Conservation (phyloP, 768 basidiomycete species). For the Naganishia vishniacii region DNA sequence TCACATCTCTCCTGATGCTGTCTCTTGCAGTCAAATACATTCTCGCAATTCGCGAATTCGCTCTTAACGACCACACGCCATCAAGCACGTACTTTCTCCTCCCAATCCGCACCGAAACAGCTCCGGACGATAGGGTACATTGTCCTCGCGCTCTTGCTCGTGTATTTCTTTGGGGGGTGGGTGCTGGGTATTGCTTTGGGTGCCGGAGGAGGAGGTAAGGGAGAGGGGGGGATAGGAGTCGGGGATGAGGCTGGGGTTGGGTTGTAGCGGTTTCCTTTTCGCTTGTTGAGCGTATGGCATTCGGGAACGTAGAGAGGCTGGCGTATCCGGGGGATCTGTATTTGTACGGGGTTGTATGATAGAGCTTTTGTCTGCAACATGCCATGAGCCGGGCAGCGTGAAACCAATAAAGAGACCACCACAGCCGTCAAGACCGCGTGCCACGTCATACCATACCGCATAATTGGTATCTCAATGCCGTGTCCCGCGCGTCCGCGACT, state of each 20-base stretch:
- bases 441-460: too few species aligned
- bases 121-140: slow-evolving; percentile 45
- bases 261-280: too few species aligned
- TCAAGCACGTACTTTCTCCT: slow-evolving; percentile 45
- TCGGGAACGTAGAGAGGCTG: too few species aligned
- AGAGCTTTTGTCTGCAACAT: too few species aligned
- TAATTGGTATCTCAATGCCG: too few species aligned
- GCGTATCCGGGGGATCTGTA: too few species aligned
- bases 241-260: slow-evolving; percentile 10
- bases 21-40: slow-evolving; percentile 41
- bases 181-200: slow-evolving; percentile 3
- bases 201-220: neutral
- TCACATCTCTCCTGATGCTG: neutral
- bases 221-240: neutral
- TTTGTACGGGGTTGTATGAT: too few species aligned
- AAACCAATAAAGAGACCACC: too few species aligned
- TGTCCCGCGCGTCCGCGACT: too few species aligned
- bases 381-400: too few species aligned
- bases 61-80: slow-evolving; percentile 46
- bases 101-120: slow-evolving; percentile 41
- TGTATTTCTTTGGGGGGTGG: slow-evolving; percentile 38
- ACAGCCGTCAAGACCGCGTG: too few species aligned
- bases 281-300: too few species aligned
- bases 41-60: slow-evolving; percentile 44
- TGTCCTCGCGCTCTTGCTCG: slow-evolving; percentile 37